Base-by-base conservation (phyloP, 176 grass and related monocot species). In the Pontederia crassipes region DNA sequence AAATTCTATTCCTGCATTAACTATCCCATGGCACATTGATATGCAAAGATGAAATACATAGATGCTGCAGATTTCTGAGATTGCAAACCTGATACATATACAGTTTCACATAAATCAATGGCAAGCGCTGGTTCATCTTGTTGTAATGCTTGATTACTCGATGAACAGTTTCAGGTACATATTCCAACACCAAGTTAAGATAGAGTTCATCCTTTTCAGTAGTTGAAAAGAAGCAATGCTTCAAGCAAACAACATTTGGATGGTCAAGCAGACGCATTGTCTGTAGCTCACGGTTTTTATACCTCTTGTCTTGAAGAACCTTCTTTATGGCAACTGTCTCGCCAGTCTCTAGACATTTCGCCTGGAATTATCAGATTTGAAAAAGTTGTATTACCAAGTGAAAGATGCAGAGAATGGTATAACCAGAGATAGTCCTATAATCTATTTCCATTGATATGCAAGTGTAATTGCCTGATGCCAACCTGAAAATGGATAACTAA, bases 271-370 rank as follows among this genome's bases (percentile, higher is more conserved):
- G 47, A 28, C 71, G 78, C 86, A 89, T 89, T 40, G 79, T 85
- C 73, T 89, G 86, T 71, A 89, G 51, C 74, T 89, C 86, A 17
- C 81, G 72, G 45, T 89, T 89, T 67, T 89, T 89, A 62, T 89
- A 89, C 24, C 81, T 77, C 58, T 82, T 89, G 76, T 89, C 86
- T 68, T 89, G 78, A 81, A 89, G 78, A 58, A 89, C 86, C 68
- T 89, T 89, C 69, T 89, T 89, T 54, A 89, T 89, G 26, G 86
- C 86, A n/a, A 89, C 75, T 20, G 74, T 85, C 66, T 89, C 86
- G 68, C 81, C 82, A 27, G 86, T 85, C 77, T 89, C 86, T 8
- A 85, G 64, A 72, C 86, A 89, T 68, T 83, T 89, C 53, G 86
- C 86, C 86, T 89, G 49, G 13, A 46, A 11, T 17, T 40, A 45